Evolutionary conservation across 2,329 filamentous ascomycete genomes (phyloP).

Genomic region (Fusarium secorum): DNA sequence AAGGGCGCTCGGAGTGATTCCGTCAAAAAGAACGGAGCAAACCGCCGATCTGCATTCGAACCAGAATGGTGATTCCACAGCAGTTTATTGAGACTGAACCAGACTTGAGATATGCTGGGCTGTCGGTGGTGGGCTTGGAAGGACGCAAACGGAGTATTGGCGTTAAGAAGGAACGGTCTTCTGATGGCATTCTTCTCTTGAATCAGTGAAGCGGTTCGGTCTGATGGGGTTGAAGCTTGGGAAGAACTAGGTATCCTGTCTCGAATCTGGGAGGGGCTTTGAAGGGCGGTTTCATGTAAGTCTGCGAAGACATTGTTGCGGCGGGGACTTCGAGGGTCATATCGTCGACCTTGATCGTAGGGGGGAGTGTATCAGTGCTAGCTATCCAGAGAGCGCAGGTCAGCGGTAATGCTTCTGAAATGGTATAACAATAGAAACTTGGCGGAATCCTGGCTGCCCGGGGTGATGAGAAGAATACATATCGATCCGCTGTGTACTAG

Average conservation of each 20-base stretch:
- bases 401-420: background rate
- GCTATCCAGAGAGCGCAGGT: background rate
- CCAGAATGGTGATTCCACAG: accelerated
- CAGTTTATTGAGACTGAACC: accelerated
- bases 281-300: background rate
- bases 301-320: background rate
- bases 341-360: background rate
- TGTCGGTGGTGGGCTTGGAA: background rate
- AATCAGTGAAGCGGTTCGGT: background rate
- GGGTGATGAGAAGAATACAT: background rate
- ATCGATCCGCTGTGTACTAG: background rate
- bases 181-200: background rate
- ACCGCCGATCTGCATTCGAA: background rate
- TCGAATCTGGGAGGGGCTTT: accelerated
- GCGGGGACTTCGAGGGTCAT: background rate
- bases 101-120: background rate
- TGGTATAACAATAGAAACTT: too few species aligned
- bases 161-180: background rate
- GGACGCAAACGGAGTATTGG: background rate
- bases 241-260: too few species aligned
- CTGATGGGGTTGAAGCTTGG: accelerated
- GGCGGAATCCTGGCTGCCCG: accelerated
- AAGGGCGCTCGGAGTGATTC: too few species aligned
- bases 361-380: too few species aligned
- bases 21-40: background rate